Percentiles rank a stretch among this genome's conserved stretches.
These are phyloP conservation scores for Hemileccinum impolitum DNA, from an alignment of 768 basidiomycete genomes.

Conservation along the genomic window DNA sequence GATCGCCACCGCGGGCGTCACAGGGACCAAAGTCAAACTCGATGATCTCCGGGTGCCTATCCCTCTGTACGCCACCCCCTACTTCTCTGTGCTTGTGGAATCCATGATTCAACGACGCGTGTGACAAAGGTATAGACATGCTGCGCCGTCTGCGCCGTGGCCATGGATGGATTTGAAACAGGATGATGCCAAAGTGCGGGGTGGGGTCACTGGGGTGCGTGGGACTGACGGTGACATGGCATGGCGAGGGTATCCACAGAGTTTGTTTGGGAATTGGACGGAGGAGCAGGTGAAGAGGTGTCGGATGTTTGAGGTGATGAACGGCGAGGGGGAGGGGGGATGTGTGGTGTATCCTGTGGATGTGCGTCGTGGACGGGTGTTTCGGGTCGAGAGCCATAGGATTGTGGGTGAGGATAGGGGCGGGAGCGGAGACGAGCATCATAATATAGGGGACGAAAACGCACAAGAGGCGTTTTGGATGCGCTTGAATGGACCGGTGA, in stretches of 20 bases:
- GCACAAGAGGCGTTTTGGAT: constrained; percentile 28
- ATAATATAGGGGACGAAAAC: no score
- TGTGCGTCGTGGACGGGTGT: no score
- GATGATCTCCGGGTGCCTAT: not conserved
- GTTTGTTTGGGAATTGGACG: constrained; percentile 50
- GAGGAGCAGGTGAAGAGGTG: constrained; percentile 31
- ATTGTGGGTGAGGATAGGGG: not conserved
- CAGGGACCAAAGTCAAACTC: no score
- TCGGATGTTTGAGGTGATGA: constrained; percentile 16
- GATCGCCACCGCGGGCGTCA: no score
- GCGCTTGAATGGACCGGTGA: constrained; percentile 29
- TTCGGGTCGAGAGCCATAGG: not conserved
- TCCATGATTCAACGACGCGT: no score
- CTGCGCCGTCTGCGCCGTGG: constrained; percentile 32
- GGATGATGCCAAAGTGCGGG: not conserved
- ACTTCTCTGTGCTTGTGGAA: no score
- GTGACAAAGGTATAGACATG: constrained; percentile 12
- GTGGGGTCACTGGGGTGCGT: no score
- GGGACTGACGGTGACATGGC: no score
- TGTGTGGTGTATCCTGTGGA: no score
- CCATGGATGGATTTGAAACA: constrained; percentile 28
- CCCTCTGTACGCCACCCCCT: no score
- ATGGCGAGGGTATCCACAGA: constrained; percentile 41
- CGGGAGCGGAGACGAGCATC: no score
- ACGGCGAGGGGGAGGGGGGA: not conserved